phyloP scores from a whole-genome alignment of 140 eudicot species.

The Ambrosia hybrid region DNA sequence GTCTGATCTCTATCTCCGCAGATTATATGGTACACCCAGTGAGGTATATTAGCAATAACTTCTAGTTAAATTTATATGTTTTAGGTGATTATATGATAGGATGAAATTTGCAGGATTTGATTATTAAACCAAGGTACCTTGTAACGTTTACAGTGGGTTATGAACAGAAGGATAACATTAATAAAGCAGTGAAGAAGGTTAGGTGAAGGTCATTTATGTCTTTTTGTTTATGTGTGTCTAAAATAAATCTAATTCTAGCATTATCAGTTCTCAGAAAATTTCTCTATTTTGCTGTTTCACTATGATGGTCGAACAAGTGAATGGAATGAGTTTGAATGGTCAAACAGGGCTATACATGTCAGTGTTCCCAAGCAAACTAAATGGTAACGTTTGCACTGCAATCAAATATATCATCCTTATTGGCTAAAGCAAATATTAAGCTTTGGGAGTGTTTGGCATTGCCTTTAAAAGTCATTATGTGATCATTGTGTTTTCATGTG shows the following conservation, averaged over 20 bases:
- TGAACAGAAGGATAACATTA: constrained; percentile 62
- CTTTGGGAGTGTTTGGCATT: background rate
- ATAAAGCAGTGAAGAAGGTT: constrained; percentile 78
- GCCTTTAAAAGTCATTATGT: background rate
- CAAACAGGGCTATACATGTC: constrained; percentile 78
- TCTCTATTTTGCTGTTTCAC: constrained; percentile 74
- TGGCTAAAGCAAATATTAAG: background rate
- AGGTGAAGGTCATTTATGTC: constrained; percentile 12
- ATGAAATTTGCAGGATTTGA: constrained; percentile 56
- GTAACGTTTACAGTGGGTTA: constrained; percentile 77
- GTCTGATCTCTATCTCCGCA: constrained; percentile 68
- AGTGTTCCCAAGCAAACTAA: constrained; percentile 81
- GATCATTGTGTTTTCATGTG: background rate
- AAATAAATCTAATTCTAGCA: constrained; percentile 16
- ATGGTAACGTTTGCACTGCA: constrained; percentile 46
- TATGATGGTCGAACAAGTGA: constrained; percentile 86
- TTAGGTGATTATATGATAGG: constrained; percentile 7
- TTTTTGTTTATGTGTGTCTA: constrained; percentile 13
- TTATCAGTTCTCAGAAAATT: constrained; percentile 80
- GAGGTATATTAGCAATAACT: constrained; percentile 48
- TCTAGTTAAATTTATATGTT: background rate
- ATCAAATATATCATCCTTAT: background rate
- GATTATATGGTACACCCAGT: constrained; percentile 65
- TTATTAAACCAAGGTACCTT: constrained; percentile 63
- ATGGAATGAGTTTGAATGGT: constrained; percentile 95